Evolutionary conservation across 441 rosid species (phyloP), one percentile per base, ranked within the genome.

Genomic region (Pelargonium myrrhifolium): DNA sequence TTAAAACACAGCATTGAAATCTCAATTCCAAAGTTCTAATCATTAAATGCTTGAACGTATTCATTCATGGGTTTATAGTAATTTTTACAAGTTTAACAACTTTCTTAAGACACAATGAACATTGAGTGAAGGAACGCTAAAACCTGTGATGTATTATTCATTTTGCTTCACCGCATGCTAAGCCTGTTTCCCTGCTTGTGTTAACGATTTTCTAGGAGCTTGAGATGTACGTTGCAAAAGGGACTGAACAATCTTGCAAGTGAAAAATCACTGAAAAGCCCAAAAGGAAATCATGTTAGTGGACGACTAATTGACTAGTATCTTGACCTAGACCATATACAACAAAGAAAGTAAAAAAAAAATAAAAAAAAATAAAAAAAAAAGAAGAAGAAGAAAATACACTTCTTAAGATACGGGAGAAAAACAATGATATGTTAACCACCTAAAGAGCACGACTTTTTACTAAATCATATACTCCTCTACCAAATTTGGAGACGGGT

Each of bases 141-240:
- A 56, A 56, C 62, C 62, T 56, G 62, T 22, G 62, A 22, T 58
- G 22, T n/a, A n/a, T n/a, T 24, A 58, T 58, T 22, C 62, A 58
- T 58, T 58, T 58, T 58, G 62, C 35, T 10, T 58, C 62, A 58
- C 15, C 31, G 12, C 62, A 58, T 58, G 62, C 62, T 58, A 58
- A 58, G 3, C 9, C 12, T 15, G 11, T 58, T 35, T 58, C 35
- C 58, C 20, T 15, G 58, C 5, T 51, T 51, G 58, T 3, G 58
- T 51, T n/a, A 51, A 51, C 15, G 58, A 21, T 9, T 22, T 43
- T 43, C 49, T 43, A 9, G 31, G 31, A 21, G 62, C 31, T 22
- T 35, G 15, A 55, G 20, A 20, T 55, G 60, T 12, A 9, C 21
- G 26, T 26, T 55, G 6, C 60, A 55, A 26, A 55, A 55, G 26